Percentiles rank a stretch among this genome's conserved stretches.
phyloP scores from a whole-genome alignment of 2,329 filamentous ascomycete species.

The Ceratocystis diversiconidia region DNA sequence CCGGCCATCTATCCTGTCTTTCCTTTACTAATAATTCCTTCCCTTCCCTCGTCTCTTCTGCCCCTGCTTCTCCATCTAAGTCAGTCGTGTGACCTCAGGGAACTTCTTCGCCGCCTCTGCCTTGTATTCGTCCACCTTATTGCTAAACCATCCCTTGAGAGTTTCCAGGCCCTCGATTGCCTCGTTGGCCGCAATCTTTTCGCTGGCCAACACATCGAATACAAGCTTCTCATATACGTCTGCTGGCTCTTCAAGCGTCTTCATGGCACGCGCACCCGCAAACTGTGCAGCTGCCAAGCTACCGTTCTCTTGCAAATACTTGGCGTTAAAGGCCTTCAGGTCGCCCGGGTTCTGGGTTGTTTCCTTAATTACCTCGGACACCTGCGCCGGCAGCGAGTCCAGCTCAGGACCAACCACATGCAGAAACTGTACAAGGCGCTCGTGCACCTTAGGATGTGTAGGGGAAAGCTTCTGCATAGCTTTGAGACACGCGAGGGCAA shows the following conservation, averaged over 20 bases:
- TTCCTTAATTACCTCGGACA: slow-evolving; percentile 53
- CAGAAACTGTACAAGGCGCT: slow-evolving; percentile 58
- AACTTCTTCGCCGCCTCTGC: slow-evolving; percentile 36
- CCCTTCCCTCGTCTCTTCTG: neutral
- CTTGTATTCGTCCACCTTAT: slow-evolving; percentile 35
- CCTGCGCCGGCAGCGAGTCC: slow-evolving; percentile 48
- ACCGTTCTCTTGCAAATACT: slow-evolving; percentile 49
- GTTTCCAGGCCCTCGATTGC: slow-evolving; percentile 34
- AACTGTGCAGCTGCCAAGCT: slow-evolving; percentile 48
- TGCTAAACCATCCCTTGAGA: slow-evolving; percentile 37
- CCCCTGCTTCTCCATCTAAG: slow-evolving; percentile 20
- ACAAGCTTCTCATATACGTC: slow-evolving; percentile 47
- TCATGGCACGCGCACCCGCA: slow-evolving; percentile 45
- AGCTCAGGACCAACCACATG: slow-evolving; percentile 42
- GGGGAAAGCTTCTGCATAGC: slow-evolving; percentile 56
- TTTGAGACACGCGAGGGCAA: slow-evolving; percentile 74
- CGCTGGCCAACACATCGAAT: slow-evolving; percentile 40
- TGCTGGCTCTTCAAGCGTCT: slow-evolving; percentile 42
- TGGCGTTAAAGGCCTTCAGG: slow-evolving; percentile 50
- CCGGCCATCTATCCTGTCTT: neutral
- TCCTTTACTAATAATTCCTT: neutral
- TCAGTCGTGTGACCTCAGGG: slow-evolving; percentile 36
- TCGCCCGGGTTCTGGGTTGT: slow-evolving; percentile 39
- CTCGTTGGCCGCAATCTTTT: slow-evolving; percentile 39
- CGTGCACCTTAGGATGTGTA: slow-evolving; percentile 56